Conservation (phyloP, 441 rosid species). For the Rhodomyrtus psidioides region DNA sequence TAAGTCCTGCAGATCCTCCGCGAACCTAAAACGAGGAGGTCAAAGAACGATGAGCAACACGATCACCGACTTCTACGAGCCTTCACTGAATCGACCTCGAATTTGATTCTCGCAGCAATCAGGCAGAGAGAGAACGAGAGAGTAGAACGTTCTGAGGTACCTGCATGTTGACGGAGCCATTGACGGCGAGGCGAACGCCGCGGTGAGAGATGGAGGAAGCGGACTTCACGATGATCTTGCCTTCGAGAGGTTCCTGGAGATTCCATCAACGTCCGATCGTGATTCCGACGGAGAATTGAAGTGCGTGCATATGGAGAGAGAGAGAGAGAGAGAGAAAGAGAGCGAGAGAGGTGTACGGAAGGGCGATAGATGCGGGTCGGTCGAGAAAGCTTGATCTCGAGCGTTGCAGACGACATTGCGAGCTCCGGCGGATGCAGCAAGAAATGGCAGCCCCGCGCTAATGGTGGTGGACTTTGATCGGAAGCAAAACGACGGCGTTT, state of each 20-base stretch:
- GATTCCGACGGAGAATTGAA: background rate
- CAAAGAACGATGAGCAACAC: background rate
- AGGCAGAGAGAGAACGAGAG: background rate
- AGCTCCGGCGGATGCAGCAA: background rate
- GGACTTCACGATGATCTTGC: constrained; percentile 53
- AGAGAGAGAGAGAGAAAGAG: background rate
- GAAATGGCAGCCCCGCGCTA: background rate
- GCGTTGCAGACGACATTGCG: constrained; percentile 17
- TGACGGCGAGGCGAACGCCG: constrained; percentile 51
- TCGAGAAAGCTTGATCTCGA: constrained; percentile 55
- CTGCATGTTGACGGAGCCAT: constrained; percentile 74
- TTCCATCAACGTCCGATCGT: background rate
- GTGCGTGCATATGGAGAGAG: background rate
- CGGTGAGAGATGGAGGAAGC: constrained; percentile 58
- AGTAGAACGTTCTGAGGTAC: constrained; percentile 12
- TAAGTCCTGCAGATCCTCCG: constrained; percentile 86
- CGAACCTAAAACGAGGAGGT: constrained; percentile 36
- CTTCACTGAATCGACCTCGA: background rate
- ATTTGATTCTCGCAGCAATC: background rate
- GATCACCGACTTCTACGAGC: background rate
- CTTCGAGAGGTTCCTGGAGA: constrained; percentile 58
- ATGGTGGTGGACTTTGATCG: background rate
- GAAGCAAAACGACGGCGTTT: background rate
- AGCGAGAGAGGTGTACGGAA: constrained; percentile 33
- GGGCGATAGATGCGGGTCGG: constrained; percentile 64